phyloP scores from a whole-genome alignment of 2,329 filamentous ascomycete species.

The Penicillium janthinellum region DNA sequence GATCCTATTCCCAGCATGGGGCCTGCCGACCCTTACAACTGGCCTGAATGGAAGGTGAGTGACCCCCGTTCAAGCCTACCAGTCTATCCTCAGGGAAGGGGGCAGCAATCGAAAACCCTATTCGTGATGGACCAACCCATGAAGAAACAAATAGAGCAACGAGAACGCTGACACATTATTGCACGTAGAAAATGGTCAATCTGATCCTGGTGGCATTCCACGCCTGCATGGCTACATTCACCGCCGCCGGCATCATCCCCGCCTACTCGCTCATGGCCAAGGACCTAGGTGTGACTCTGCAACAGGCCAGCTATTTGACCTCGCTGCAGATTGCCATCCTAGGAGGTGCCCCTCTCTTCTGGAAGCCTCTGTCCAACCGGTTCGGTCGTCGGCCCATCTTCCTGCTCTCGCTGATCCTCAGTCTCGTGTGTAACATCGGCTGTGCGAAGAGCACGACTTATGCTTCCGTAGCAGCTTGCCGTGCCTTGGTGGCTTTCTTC shows the following conservation, averaged over 20 bases:
- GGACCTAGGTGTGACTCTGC: slow-evolving; percentile 53
- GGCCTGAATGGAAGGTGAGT: slow-evolving; percentile 55
- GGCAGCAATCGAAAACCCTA: background rate
- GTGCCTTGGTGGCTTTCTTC: slow-evolving; percentile 58
- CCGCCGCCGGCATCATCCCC: slow-evolving; percentile 58
- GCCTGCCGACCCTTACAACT: slow-evolving; percentile 60
- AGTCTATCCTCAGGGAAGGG: background rate
- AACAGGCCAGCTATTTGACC: slow-evolving; percentile 57
- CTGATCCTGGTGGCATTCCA: slow-evolving; percentile 60
- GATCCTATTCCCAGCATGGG: slow-evolving; percentile 56
- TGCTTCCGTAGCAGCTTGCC: slow-evolving; percentile 52
- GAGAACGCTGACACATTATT: slow-evolving; percentile 6
- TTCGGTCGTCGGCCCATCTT: slow-evolving; percentile 60
- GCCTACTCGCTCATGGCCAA: slow-evolving; percentile 57
- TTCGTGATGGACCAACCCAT: background rate
- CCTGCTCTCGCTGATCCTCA: slow-evolving; percentile 54
- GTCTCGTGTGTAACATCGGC: slow-evolving; percentile 56
- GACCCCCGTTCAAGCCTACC: background rate
- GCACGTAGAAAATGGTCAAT: slow-evolving; percentile 56
- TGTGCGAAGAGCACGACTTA: slow-evolving; percentile 56
- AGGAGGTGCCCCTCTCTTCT: slow-evolving; percentile 57
- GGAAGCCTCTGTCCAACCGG: slow-evolving; percentile 58
- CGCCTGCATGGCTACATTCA: slow-evolving; percentile 61
- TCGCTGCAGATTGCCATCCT: slow-evolving; percentile 58
- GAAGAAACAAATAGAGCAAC: background rate